A percentile compares a stretch with the other conserved stretches of the same genome.
Conservation (phyloP, 768 basidiomycete genomes). For the Nidula microcarpa region DNA sequence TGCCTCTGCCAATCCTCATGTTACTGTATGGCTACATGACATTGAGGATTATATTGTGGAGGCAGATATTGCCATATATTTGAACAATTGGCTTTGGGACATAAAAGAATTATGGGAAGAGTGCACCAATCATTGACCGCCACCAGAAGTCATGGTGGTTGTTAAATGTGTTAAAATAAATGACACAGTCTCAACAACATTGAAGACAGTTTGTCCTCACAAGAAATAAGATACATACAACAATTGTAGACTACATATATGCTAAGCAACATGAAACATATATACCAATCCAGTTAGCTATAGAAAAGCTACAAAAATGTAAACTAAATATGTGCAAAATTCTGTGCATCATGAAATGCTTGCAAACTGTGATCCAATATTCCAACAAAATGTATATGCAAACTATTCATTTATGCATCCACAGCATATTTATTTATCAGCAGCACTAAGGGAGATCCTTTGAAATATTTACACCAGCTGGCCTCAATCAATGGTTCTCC, state of each 20-base stretch:
- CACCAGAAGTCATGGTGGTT: background rate
- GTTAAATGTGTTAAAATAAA: too few species aligned
- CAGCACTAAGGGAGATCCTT: background rate
- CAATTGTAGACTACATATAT: too few species aligned
- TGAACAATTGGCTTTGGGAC: background rate
- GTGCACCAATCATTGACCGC: background rate
- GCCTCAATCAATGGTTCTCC: background rate
- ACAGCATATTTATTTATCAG: background rate
- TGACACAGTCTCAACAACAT: too few species aligned
- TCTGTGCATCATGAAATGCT: too few species aligned
- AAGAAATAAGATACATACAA: too few species aligned
- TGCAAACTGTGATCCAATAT: too few species aligned
- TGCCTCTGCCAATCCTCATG: background rate
- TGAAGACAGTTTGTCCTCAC: too few species aligned
- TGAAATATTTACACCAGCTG: background rate
- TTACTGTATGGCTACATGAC: background rate
- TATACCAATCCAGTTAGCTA: too few species aligned
- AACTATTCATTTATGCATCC: background rate
- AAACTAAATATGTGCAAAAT: too few species aligned
- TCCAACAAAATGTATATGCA: too few species aligned
- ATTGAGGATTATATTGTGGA: background rate
- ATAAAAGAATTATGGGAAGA: background rate
- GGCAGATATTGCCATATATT: background rate
- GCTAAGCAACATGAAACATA: too few species aligned
- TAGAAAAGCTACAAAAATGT: too few species aligned